Evolutionary conservation across 2,329 filamentous ascomycete species (phyloP).

Genomic region (Fusarium sp.): DNA sequence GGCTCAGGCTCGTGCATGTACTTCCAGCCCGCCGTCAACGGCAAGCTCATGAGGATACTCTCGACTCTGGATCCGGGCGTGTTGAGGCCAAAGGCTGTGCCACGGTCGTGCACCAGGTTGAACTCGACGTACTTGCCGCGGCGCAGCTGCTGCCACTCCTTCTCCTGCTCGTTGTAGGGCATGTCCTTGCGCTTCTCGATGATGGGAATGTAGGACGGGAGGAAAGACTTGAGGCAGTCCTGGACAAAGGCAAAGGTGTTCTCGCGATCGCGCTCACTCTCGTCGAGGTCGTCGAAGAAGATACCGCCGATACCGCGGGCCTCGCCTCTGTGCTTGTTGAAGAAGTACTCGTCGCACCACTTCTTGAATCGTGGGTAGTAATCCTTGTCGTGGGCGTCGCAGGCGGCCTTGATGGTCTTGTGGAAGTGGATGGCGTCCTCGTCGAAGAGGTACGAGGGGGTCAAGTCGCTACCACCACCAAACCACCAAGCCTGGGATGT

Average conservation of each 20-base stretch:
- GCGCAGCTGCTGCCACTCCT: conserved; percentile 95
- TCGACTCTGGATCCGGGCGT: conserved; percentile 92
- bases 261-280: conserved; percentile 85
- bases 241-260: conserved; percentile 90
- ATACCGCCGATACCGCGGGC: conserved; percentile 91
- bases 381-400: conserved; percentile 89
- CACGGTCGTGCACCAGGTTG: conserved; percentile 95
- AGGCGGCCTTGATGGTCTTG: conserved; percentile 88
- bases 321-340: conserved; percentile 90
- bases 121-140: conserved; percentile 98
- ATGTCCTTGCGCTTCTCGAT: conserved; percentile 89
- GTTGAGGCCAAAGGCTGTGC: conserved; percentile 92
- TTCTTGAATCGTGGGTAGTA: conserved; percentile 97
- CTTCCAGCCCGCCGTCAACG: conserved; percentile 90
- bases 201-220: conserved; percentile 92
- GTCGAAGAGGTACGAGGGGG: conserved; percentile 92
- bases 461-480: conserved; percentile 93
- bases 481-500: conserved; percentile 96
- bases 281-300: conserved; percentile 98
- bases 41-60: conserved; percentile 97
- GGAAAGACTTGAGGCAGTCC: conserved; percentile 85
- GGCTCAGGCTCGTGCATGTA: conserved; percentile 92
- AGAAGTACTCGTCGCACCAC: conserved; percentile 99
- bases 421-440: conserved; percentile 99
- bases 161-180: conserved; percentile 86